A percentile compares a stretch with the other conserved stretches of the same genome.
phyloP scores from a whole-genome alignment of 2,329 filamentous ascomycete species.

The Aaosphaeria arxii region DNA sequence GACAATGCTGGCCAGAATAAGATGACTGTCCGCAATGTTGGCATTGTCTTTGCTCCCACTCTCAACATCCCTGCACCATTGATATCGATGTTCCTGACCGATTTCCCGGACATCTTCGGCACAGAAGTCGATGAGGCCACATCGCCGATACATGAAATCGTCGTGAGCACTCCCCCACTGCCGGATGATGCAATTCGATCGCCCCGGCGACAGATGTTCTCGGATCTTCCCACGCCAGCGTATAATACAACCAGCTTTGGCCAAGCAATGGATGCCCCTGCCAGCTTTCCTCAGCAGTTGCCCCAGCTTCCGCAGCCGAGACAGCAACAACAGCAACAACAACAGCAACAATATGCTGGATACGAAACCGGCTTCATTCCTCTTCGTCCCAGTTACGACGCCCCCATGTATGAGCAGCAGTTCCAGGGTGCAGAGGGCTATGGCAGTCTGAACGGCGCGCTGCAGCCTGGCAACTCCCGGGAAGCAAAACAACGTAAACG shows the following conservation, averaged over 20 bases:
- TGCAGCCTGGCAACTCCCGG: conserved; percentile 20
- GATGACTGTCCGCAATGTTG: conserved; percentile 95
- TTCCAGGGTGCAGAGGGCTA: conserved; percentile 25
- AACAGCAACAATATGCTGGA: conserved; percentile 17
- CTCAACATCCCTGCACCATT: conserved; percentile 94
- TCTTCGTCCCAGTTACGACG: conserved; percentile 50
- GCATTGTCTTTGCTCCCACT: conserved; percentile 96
- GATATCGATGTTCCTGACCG: conserved; percentile 89
- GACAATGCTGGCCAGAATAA: conserved; percentile 89
- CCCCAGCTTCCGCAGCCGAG: conserved; percentile 21
- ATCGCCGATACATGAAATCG: conserved; percentile 46
- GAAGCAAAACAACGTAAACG: conserved; percentile 33
- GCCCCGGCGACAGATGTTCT: conserved; percentile 64
- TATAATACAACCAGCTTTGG: conserved; percentile 58
- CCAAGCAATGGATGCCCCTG: conserved; percentile 19
- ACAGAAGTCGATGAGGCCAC: conserved; percentile 58
- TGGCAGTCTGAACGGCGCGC: conserved; percentile 32
- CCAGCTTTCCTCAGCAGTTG: conserved; percentile 18
- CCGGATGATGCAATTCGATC: conserved; percentile 60
- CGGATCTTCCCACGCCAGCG: conserved; percentile 62
- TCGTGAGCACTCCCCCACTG: conserved; percentile 39
- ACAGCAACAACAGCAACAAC: conserved; percentile 12
- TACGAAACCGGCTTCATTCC: conserved; percentile 53
- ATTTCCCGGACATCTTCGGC: conserved; percentile 83
- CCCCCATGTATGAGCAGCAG: conserved; percentile 25